Evolutionary conservation across 768 basidiomycete species (phyloP), one percentile per base, ranked within the genome.

Genomic region (Infundibulicybe gibba): DNA sequence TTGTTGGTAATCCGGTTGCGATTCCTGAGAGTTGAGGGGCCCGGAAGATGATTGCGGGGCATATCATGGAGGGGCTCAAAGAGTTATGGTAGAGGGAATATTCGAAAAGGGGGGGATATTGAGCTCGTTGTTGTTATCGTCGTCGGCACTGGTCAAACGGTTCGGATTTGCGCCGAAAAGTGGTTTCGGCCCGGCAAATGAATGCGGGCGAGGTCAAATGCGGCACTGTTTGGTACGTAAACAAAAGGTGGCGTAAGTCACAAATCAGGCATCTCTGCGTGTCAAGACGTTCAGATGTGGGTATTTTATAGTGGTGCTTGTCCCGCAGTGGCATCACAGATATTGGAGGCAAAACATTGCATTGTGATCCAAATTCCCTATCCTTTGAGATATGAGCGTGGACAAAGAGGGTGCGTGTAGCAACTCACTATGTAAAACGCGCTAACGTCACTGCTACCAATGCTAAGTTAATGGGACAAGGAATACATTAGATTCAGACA

Each of bases 1-100:
- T 93, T 93, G 75, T 92, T 90, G 64, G 88, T 93, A 71, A 93
- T 85, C 65, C 89, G 84, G 71, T 90, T 90, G 68, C 89, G 85
- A 63, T 90, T 90, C 67, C 90, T 69, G 70, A 87, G 85, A 55
- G 86, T 80, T 50, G 87, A 84, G 57, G 85, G 79, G 68, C 80
- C 83, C 72, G 84, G 68, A 69, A 80, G 81, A 59, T 81, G 83
- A 68, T 82, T 84, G 61, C 87, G 87, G 79, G 87, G 87, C 87
- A 90, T 90, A 66, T 85, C 85, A 89, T 88, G 84, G 83, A 84
- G 66, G 58, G 74, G 58, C 62, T 63, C 59, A 57, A 56, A 53
- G 58, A 56, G 56, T 53, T 59, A 64, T 59, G 62, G 53, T 49
- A 52, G 53, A 49, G 49, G 51, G 64, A 70, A 71, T 68, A 67